Evolutionary conservation across 192 early-diverging fungal genomes (phyloP), one percentile per base, ranked within the genome.

Genomic region (Thamnidium elegans): DNA sequence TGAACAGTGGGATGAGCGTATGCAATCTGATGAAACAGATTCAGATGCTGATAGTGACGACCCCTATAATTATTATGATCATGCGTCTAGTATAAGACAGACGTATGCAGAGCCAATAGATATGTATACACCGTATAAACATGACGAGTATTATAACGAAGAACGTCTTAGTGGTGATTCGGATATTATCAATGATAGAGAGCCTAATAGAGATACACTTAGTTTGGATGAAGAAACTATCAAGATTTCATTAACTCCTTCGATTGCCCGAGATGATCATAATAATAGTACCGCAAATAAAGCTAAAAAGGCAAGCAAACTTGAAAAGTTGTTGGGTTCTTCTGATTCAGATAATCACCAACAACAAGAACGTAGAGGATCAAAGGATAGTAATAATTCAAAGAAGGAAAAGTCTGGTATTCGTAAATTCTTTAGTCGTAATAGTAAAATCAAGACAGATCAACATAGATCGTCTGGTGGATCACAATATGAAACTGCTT

Each of bases 221-320:
- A 55, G 17, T 10, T 42, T 59, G 10, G 63, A 64, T 20, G 63
- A 67, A 32, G 80, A 81, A 58, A 78, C 80, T 0, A 79, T 79
- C 47, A 79, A 79, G 62, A 79, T 82, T 20, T 82, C 81, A 3
- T 66, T 82, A 13, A 82, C 81, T 11, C 81, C 81, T 0, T 69
- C 73, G 3, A 77, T 79, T 61, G 81, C 81, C 19, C 75, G 74
- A 34, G 76, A 74, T 52, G 68, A 71, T 30, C 54, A 63, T 26
- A 65, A 59, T 42, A 42, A 20, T 23, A 59, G 39, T 39, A 59
- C 21, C 14, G 17, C 42, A 23, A 59, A 10, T 23, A 59, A 44
- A 55, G n/a, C 39, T 44, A 42, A 36, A 15, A 58, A 70, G 32
- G 55, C 55, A 10, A 46, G 23, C 51, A 71, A 71, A 19, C 44